These are phyloP conservation scores for Tylopilus rubrobrunneus DNA, from an alignment of 768 basidiomycete species.

Conservation along the genomic window DNA sequence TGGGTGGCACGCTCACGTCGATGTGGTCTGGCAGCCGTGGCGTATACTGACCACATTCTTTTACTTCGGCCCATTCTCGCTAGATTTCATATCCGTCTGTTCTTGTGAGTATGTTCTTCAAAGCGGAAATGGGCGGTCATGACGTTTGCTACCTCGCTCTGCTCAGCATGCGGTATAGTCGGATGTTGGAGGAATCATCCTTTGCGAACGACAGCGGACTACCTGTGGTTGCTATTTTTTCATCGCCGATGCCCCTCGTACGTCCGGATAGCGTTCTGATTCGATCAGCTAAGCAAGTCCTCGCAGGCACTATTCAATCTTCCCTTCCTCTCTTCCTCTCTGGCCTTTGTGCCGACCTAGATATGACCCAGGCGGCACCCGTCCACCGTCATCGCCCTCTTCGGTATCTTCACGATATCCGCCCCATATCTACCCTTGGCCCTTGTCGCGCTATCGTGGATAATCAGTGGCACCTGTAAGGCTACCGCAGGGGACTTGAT, in stretches of 20 bases:
- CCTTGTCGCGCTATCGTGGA: slow-evolving; percentile 83
- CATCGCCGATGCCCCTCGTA: slow-evolving; percentile 82
- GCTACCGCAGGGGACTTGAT: slow-evolving; percentile 79
- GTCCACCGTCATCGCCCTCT: slow-evolving; percentile 91
- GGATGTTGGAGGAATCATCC: slow-evolving; percentile 95
- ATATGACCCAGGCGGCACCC: slow-evolving; percentile 96
- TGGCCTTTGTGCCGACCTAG: slow-evolving; percentile 95
- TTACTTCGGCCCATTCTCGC: slow-evolving; percentile 89
- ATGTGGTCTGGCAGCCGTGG: slow-evolving; percentile 60
- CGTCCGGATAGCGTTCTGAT: slow-evolving; percentile 17
- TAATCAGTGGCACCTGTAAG: slow-evolving; percentile 77
- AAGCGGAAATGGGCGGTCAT: neutral
- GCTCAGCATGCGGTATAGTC: slow-evolving; percentile 91
- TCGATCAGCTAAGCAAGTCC: neutral
- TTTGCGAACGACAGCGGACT: slow-evolving; percentile 92
- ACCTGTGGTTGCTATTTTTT: slow-evolving; percentile 92
- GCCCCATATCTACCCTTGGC: slow-evolving; percentile 94
- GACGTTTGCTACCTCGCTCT: neutral
- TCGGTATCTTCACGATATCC: slow-evolving; percentile 91
- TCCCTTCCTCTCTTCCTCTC: slow-evolving; percentile 88
- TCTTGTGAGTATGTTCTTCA: slow-evolving; percentile 67
- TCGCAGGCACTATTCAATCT: slow-evolving; percentile 79
- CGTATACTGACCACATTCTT: slow-evolving; percentile 87
- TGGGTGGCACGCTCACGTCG: slow-evolving; percentile 8
- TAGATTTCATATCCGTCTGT: slow-evolving; percentile 95